Evolutionary conservation across 2,329 filamentous ascomycete genomes (phyloP).

Genomic region (Trichoderma lentiforme): DNA sequence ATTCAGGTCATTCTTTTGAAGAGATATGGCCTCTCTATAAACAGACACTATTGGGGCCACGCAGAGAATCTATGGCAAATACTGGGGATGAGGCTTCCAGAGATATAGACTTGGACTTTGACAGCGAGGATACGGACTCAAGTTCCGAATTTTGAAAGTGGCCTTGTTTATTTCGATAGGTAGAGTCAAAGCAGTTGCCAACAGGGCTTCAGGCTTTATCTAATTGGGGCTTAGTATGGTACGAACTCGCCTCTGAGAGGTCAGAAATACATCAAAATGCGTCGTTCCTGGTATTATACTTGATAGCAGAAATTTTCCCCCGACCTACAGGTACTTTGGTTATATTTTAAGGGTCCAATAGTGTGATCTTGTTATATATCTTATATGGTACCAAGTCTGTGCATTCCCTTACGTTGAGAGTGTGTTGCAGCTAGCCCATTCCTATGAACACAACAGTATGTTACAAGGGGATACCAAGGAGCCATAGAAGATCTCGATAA

Average conservation of each 20-base stretch:
- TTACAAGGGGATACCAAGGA: background rate
- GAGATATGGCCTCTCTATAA: background rate
- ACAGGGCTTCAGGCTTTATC: background rate
- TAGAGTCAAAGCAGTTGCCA: background rate
- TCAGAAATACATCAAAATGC: background rate
- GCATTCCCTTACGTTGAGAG: background rate
- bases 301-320: background rate
- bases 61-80: background rate
- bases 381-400: background rate
- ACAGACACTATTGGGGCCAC: background rate
- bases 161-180: background rate
- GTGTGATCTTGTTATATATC: background rate
- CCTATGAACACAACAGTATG: background rate
- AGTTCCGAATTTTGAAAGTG: background rate
- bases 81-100: background rate
- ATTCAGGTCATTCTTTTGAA: background rate
- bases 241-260: background rate
- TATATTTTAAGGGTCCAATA: background rate
- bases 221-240: background rate
- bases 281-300: background rate
- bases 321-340: background rate
- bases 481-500: background rate
- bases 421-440: background rate
- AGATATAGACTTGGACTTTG: background rate
- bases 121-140: background rate